A percentile compares a stretch with the other conserved stretches of the same genome.
Conservation (phyloP, 164 flowering plant genomes). For the Annona cherimola region DNA sequence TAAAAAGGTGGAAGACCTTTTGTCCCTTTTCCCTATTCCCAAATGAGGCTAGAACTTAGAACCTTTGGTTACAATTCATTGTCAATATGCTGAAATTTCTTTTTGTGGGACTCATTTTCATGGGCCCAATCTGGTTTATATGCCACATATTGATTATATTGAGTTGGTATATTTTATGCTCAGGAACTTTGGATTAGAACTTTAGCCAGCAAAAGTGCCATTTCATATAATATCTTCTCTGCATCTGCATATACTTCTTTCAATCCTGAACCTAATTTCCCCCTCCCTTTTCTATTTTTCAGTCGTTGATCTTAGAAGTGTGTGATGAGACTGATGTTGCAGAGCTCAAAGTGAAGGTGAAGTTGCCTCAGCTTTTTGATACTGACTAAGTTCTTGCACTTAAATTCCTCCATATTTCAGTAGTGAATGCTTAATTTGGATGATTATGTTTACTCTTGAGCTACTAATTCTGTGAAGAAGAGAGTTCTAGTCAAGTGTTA, state of each 20-base stretch:
- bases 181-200: too few relatives aligned
- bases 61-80: too few relatives aligned
- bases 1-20: too few relatives aligned
- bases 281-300: slow-evolving; percentile 10
- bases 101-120: too few relatives aligned
- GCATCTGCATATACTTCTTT: background rate
- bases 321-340: slow-evolving; percentile 85
- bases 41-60: too few relatives aligned
- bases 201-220: background rate
- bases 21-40: too few relatives aligned
- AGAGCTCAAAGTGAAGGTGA: slow-evolving; percentile 78
- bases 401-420: background rate
- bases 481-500: background rate
- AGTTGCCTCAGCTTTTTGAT: slow-evolving; percentile 1
- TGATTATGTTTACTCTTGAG: background rate
- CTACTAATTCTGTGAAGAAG: background rate
- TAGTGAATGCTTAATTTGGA: background rate
- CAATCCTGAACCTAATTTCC: background rate
- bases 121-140: too few relatives aligned
- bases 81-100: too few relatives aligned
- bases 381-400: background rate
- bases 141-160: too few relatives aligned
- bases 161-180: too few relatives aligned
- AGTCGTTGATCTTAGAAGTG: slow-evolving; percentile 65
- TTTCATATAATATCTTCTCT: background rate